Percentiles rank a stretch among this genome's conserved stretches.
Conservation (phyloP, 805 yeast genomes). For the Candida adriatica region DNA sequence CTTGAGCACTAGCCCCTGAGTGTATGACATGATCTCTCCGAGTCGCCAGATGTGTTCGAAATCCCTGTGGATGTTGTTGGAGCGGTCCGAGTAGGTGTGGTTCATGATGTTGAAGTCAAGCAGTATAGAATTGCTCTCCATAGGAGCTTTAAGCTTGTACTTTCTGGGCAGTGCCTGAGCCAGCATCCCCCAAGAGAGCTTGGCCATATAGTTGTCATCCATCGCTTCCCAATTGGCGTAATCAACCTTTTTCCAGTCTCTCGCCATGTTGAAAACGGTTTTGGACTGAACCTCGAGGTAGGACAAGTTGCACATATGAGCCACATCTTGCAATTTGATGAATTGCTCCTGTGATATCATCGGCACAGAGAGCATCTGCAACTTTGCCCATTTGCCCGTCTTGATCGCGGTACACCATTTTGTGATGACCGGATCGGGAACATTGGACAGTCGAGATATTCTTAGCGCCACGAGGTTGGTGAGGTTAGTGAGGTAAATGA, state of each 20-base stretch:
- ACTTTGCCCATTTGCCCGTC: slow-evolving; percentile 17
- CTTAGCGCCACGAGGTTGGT: slow-evolving; percentile 15
- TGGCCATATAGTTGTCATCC: slow-evolving; percentile 5
- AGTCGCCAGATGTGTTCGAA: slow-evolving; percentile 16
- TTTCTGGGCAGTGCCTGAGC: slow-evolving; percentile 9
- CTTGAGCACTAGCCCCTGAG: slow-evolving; percentile 14
- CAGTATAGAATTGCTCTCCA: slow-evolving; percentile 2
- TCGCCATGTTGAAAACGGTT: slow-evolving; percentile 7
- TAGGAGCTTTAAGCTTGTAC: slow-evolving; percentile 2
- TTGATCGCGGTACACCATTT: slow-evolving; percentile 20
- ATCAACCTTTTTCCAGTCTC: slow-evolving; percentile 17
- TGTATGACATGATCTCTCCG: slow-evolving; percentile 10
- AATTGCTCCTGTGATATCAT: slow-evolving; percentile 13
- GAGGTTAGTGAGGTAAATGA: slow-evolving; percentile 15
- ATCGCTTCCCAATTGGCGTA: slow-evolving; percentile 13
- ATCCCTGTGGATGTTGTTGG: slow-evolving; percentile 2
- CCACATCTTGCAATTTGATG: slow-evolving; percentile 14
- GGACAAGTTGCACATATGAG: slow-evolving; percentile 10
- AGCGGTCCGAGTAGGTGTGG: slow-evolving; percentile 4
- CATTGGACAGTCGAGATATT: slow-evolving; percentile 6
- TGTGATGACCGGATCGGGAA: slow-evolving; percentile 17
- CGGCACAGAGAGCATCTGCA: slow-evolving; percentile 19
- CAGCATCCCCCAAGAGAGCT: slow-evolving; percentile 18
- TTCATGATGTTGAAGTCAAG: slow-evolving; percentile 18
- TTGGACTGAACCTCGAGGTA: slow-evolving; percentile 15